Percentiles rank a stretch among this genome's conserved stretches.
These are phyloP conservation scores for Phytophthora ohioensis DNA, from an alignment of 352 stramenopile genomes.

Conservation along the genomic window DNA sequence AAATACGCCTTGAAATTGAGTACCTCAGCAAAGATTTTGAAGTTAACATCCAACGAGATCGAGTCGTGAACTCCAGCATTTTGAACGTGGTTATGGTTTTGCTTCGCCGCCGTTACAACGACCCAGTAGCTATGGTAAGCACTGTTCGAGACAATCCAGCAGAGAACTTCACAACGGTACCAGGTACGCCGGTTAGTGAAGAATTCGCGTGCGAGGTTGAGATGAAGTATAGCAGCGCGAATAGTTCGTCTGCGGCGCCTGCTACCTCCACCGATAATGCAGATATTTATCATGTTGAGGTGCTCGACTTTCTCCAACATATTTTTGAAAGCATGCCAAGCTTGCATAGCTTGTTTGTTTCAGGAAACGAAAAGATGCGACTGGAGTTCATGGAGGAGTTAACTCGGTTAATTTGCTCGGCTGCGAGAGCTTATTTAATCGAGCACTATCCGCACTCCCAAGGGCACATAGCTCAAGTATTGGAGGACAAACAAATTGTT, in stretches of 20 bases:
- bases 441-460: conserved; percentile 49
- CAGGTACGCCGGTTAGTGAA: no score
- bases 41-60: conserved; percentile 67
- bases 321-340: conserved; percentile 59
- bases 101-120: conserved; percentile 67
- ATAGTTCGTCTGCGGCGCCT: neutral
- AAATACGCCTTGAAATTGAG: conserved; percentile 72
- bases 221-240: neutral
- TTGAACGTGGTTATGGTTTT: conserved; percentile 61
- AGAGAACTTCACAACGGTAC: neutral
- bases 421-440: conserved; percentile 51
- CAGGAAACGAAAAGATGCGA: conserved; percentile 57
- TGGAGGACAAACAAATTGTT: conserved; percentile 54
- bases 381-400: conserved; percentile 70
- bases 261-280: conserved; percentile 7
- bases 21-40: conserved; percentile 77
- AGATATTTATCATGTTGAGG: conserved; percentile 47
- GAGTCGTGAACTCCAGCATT: conserved; percentile 60
- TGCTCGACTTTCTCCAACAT: conserved; percentile 69
- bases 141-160: neutral
- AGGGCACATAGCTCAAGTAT: conserved; percentile 43
- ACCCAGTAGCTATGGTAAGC: conserved; percentile 47
- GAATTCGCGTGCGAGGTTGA: neutral
- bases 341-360: conserved; percentile 42
- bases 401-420: conserved; percentile 54